Base-by-base conservation (phyloP, 306 rosid genomes). In the Glycyrrhiza uralensis region DNA sequence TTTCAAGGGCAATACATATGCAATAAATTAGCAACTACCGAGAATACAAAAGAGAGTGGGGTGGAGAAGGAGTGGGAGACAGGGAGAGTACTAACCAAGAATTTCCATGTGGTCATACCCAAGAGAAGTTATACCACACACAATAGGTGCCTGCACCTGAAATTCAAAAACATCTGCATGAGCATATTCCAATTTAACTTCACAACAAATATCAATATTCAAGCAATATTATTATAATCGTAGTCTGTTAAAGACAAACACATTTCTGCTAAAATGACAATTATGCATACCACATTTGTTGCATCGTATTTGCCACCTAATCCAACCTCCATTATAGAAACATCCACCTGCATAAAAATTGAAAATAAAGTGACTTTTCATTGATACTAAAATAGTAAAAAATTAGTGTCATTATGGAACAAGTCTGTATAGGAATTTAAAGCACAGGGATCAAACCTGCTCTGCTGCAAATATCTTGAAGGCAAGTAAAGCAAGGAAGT, bases 101-200 rank as follows among this genome's bases (percentile, higher is more conserved):
- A 93, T 86, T 82, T 93, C 98, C 97, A 90, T 90, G 87, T 93
- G 98, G 81, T 93, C 98, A 80, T 90, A 93, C 74, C 98, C 97
- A 71, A 93, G 96, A 76, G 98, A 90, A 46, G 97, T 56, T 85
- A 90, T 82, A 60, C 96, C 98, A 78, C 98, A 93, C 19, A 90
- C 98, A 66, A 77, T 70, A n/a, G 98, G 98, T 52, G 85, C 80
- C 73, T 64, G 86, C 70, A 90, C 80, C 83, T 82, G 83, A 74
- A 69, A 73, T 26, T 45, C 10, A 52, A 75, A n/a, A 72, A 19
- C 41, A 61, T 32, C 33, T 67, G 47, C 64, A 60, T 72, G 42
- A 66, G 49, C 29, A 42, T 13, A 18, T 73, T 59, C 82, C 51
- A 18, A 45, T 51, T 52, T 63, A 24, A 64, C 59, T 69, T 24